These are phyloP conservation scores for Candida jianshihensis DNA, from an alignment of 805 yeast species.

Conservation along the genomic window DNA sequence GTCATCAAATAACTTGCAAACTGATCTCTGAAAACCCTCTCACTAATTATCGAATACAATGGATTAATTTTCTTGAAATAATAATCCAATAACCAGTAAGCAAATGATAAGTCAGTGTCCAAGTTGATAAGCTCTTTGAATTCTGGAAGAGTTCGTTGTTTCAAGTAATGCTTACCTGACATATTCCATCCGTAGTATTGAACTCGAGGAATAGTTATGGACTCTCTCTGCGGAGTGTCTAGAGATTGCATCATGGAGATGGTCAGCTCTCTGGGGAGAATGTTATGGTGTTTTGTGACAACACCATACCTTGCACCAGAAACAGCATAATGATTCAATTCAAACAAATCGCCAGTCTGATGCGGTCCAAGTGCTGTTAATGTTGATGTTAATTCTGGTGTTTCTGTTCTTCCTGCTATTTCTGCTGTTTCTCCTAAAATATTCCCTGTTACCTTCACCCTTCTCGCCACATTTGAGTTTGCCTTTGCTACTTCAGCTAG, in stretches of 20 bases:
- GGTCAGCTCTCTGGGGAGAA: constrained; percentile 34
- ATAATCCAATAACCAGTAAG: constrained; percentile 29
- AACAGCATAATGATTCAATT: not conserved
- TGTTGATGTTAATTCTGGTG: too few relatives aligned
- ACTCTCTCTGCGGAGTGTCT: constrained; percentile 22
- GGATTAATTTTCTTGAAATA: constrained; percentile 47
- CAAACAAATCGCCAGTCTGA: not conserved
- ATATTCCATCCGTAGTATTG: constrained; percentile 63
- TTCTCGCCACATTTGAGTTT: too few relatives aligned
- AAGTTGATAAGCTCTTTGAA: constrained; percentile 14
- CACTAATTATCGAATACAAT: constrained; percentile 45
- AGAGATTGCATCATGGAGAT: constrained; percentile 27
- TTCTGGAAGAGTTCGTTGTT: constrained; percentile 28
- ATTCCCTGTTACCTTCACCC: too few relatives aligned
- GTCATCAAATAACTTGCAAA: constrained; percentile 27
- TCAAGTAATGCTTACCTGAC: constrained; percentile 48
- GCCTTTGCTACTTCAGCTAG: not conserved
- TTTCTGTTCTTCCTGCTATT: too few relatives aligned
- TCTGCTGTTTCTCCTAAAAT: too few relatives aligned
- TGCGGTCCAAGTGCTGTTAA: too few relatives aligned
- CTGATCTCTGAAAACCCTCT: constrained; percentile 46
- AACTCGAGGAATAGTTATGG: constrained; percentile 40
- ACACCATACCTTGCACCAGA: not conserved
- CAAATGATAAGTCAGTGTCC: constrained; percentile 18
- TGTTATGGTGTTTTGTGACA: not conserved